These are phyloP conservation scores for Suaeda aralocaspica DNA, from an alignment of 148 eudicot genomes.

Conservation along the genomic window DNA sequence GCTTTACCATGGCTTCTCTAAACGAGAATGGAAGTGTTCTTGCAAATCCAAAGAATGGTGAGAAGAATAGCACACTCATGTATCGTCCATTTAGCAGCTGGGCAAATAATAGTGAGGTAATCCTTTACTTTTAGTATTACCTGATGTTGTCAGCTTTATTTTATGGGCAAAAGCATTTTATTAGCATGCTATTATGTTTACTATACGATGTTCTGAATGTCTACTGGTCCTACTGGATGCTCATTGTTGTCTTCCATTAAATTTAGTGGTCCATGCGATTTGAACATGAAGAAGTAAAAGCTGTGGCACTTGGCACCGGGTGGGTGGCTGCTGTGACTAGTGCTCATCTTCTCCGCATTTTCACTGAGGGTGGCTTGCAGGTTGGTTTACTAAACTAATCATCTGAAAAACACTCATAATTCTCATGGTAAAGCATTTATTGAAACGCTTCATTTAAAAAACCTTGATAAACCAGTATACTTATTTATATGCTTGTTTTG, in stretches of 20 bases:
- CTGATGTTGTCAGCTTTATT: not conserved
- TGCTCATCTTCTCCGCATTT: constrained; percentile 79
- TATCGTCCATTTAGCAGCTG: constrained; percentile 97
- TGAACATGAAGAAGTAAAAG: constrained; percentile 94
- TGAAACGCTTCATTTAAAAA: no score
- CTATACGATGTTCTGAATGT: not conserved
- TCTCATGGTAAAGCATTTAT: not conserved
- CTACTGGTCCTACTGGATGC: constrained; percentile 17
- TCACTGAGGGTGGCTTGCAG: constrained; percentile 93
- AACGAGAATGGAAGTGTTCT: constrained; percentile 91
- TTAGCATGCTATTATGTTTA: constrained; percentile 1
- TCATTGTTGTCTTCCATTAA: constrained; percentile 26
- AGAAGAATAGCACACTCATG: constrained; percentile 93
- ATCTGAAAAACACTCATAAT: not conserved
- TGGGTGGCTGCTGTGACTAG: constrained; percentile 97
- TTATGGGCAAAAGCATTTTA: not conserved
- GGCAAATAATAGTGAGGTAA: constrained; percentile 98
- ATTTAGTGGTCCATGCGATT: constrained; percentile 95
- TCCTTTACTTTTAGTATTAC: constrained; percentile 14
- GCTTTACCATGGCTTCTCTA: constrained; percentile 93
- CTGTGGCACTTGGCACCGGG: constrained; percentile 76
- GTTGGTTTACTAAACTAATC: constrained; percentile 31
- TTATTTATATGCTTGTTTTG: not conserved
- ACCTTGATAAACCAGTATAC: not conserved
- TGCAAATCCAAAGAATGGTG: constrained; percentile 90